Evolutionary conservation across 108 stramenopile species (phyloP), one percentile per base, ranked within the genome.

Genomic region (Schizochytrium sp.): DNA sequence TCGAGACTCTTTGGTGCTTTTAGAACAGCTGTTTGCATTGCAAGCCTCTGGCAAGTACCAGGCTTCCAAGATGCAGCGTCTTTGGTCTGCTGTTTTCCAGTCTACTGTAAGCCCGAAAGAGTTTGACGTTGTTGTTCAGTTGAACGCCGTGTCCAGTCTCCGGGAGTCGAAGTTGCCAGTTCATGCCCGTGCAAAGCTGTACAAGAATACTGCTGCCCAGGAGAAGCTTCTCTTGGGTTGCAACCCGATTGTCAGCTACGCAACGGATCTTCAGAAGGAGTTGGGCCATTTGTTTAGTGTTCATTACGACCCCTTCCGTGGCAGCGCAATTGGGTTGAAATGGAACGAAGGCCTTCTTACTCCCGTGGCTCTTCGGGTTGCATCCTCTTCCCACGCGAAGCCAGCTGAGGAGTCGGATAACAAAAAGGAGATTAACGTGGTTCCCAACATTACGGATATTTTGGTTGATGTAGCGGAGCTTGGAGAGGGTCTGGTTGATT

Each of bases 131-230:
- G 76, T 83, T 50, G 15, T 83, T 2, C 19, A 83, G 76, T 28
- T 83, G 50, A 83, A 83, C 3, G 2, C 76, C 50, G 50, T 83
- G 28, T 49, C 47, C 15, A 55, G 76, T 28, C 47, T 83, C n/a
- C 76, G 76, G 50, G 53, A 49, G 10, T n/a, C 76, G 3, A 10
- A 28, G 17, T 44, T 69, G 12, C 64, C 64, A 44, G 0, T 69
- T 10, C 47, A 83, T 38, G 76, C 76, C n/a, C 47, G 50, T 5
- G 76, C 76, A 47, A 83, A 83, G 76, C 76, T 83, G 15, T 83
- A 40, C 53, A 83, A 83, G 76, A 83, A 83, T 40, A 55, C 53
- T 13, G 53, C 53, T 47, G 10, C 76, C 47, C 50, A 83, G 15
- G 76, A 83, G 40, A 47, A 40, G 5, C 50, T 83, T 83, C 53